Percentiles rank a stretch among this genome's conserved stretches.
These are phyloP conservation scores for Leishmania braziliensis DNA, from an alignment of 208 protist species.

Conservation along the genomic window DNA sequence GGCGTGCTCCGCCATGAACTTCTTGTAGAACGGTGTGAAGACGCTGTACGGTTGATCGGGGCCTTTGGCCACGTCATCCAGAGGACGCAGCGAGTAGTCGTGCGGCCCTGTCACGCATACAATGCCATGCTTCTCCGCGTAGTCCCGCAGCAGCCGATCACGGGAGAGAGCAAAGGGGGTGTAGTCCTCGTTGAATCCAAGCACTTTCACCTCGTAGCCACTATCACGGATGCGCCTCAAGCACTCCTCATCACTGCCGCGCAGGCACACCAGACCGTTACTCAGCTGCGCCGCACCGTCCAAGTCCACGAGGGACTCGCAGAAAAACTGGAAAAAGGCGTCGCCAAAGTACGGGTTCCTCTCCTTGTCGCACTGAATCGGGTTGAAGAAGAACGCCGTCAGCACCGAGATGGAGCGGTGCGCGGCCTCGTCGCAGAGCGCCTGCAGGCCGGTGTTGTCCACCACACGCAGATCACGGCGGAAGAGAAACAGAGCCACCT, in stretches of 20 bases:
- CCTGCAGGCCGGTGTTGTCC: constrained; percentile 73
- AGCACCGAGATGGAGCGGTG: constrained; percentile 37
- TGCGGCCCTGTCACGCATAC: constrained; percentile 34
- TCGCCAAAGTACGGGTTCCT: constrained; percentile 75
- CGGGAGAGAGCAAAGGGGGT: constrained; percentile 68
- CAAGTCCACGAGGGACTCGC: constrained; percentile 63
- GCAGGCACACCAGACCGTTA: constrained; percentile 60
- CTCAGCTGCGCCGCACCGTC: constrained; percentile 53
- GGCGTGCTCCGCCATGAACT: constrained; percentile 45
- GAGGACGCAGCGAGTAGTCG: constrained; percentile 67
- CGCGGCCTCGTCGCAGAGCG: constrained; percentile 35
- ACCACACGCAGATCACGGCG: constrained; percentile 63
- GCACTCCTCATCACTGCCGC: constrained; percentile 56
- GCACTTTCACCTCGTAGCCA: constrained; percentile 47
- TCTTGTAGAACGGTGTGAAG: constrained; percentile 78
- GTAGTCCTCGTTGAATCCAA: constrained; percentile 79
- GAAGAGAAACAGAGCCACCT: constrained; percentile 75
- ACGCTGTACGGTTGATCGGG: constrained; percentile 63
- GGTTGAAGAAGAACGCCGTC: constrained; percentile 84
- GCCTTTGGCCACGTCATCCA: constrained; percentile 40
- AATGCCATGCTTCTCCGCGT: constrained; percentile 36
- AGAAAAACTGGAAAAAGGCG: constrained; percentile 73
- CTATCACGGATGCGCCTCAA: constrained; percentile 35
- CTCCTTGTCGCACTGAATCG: constrained; percentile 53
- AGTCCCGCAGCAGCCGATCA: constrained; percentile 47